A percentile compares a stretch with the other conserved stretches of the same genome.
phyloP scores from a whole-genome alignment of 1,284 basidiomycete species.

The Prillingera fragicola region DNA sequence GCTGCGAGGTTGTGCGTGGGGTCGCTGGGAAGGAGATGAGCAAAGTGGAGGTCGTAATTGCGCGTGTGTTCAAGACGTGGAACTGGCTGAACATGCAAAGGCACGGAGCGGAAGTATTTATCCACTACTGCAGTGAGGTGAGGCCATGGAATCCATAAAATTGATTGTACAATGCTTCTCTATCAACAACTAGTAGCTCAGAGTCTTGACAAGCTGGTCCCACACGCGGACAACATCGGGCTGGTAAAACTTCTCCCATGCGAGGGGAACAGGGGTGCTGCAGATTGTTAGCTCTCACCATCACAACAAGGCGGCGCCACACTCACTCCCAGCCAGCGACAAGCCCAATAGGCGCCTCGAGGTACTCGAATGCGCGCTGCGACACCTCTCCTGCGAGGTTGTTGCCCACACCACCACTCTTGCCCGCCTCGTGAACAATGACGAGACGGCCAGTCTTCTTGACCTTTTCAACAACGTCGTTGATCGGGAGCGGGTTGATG shows the following conservation, averaged over 20 bases:
- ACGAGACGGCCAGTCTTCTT: conserved; percentile 73
- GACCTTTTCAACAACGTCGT: conserved; percentile 73
- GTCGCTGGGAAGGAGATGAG: too few relatives aligned
- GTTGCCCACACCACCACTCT: conserved; percentile 75
- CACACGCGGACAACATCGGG: conserved; percentile 76
- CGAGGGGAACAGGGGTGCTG: conserved; percentile 72
- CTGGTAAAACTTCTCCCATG: conserved; percentile 85
- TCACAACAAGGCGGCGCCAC: not conserved
- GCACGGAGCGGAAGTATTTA: not conserved
- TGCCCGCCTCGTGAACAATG: conserved; percentile 85
- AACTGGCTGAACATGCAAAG: too few relatives aligned
- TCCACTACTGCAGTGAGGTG: too few relatives aligned
- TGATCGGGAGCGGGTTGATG: conserved; percentile 82
- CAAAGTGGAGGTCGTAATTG: conserved; percentile 3
- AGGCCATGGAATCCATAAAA: too few relatives aligned
- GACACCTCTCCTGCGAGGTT: conserved; percentile 83
- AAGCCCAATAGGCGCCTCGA: conserved; percentile 79
- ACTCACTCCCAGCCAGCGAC: conserved; percentile 89
- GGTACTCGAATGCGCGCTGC: conserved; percentile 74
- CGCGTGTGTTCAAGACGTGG: not conserved
- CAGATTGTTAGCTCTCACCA: not conserved
- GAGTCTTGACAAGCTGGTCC: conserved; percentile 76
- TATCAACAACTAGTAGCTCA: conserved; percentile 56
- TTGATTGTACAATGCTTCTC: not conserved
- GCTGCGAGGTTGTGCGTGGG: too few relatives aligned